Percentiles rank a stretch among this genome's conserved stretches.
Conservation (phyloP, 1,284 basidiomycete genomes). For the Leccinum pachyderme region DNA sequence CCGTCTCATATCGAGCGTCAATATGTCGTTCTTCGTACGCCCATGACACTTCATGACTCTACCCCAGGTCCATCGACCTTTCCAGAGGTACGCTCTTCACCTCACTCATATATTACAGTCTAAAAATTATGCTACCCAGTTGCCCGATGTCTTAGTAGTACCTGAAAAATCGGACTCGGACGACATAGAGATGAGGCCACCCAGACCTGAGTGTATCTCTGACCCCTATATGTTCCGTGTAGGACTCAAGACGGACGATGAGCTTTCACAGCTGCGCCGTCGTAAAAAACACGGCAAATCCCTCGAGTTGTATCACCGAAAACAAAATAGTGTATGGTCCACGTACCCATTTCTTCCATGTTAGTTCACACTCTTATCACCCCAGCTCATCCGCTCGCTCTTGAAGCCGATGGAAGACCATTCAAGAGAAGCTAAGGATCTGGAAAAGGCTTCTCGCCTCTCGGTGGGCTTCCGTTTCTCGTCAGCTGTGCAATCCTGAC, state of each 20-base stretch:
- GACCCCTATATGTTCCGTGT: constrained; percentile 65
- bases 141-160: constrained; percentile 36
- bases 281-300: constrained; percentile 56
- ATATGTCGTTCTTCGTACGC: not conserved
- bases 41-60: constrained; percentile 3
- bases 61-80: not conserved
- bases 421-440: constrained; percentile 67
- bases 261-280: constrained; percentile 58
- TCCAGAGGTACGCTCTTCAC: constrained; percentile 13
- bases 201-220: constrained; percentile 23
- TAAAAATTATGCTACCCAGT: constrained; percentile 6
- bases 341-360: constrained; percentile 2
- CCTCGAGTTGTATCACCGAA: constrained; percentile 71
- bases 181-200: constrained; percentile 47
- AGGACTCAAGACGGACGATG: constrained; percentile 56
- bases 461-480: constrained; percentile 47
- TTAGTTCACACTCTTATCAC: constrained; percentile 3
- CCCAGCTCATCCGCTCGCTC: constrained; percentile 74
- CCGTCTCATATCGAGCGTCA: not conserved
- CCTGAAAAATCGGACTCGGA: constrained; percentile 20
- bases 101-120: not conserved
- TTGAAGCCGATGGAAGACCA: constrained; percentile 90
- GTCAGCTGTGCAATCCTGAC: constrained; percentile 13
- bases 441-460: constrained; percentile 61
- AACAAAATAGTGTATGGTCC: constrained; percentile 74